Evolutionary conservation across 805 yeast genomes (phyloP).

Genomic region (Pichia nakasei): DNA sequence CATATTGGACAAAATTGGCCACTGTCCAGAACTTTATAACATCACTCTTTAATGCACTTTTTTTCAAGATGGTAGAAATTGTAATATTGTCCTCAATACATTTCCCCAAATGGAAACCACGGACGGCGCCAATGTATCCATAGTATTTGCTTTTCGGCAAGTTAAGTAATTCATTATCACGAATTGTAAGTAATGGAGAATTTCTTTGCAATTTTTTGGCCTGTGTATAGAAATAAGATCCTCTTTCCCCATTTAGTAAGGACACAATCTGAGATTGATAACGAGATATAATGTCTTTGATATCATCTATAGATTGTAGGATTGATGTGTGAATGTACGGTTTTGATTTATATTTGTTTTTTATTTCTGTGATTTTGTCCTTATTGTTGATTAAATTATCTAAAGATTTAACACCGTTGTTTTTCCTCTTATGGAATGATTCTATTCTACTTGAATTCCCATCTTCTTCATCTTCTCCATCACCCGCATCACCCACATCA

Average conservation of each 20-base stretch:
- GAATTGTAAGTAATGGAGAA: slow-evolving; percentile 36
- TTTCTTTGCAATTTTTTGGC: slow-evolving; percentile 35
- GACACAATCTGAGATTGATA: slow-evolving; percentile 10
- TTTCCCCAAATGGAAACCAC: slow-evolving; percentile 45
- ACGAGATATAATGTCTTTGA: slow-evolving; percentile 6
- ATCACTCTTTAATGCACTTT: slow-evolving; percentile 26
- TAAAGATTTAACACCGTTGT: neutral
- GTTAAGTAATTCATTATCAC: slow-evolving; percentile 37
- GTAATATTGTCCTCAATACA: slow-evolving; percentile 26
- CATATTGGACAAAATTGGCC: slow-evolving; percentile 45
- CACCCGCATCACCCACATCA: too few species aligned
- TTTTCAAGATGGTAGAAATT: slow-evolving; percentile 25
- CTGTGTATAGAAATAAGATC: slow-evolving; percentile 40
- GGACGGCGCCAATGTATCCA: slow-evolving; percentile 53
- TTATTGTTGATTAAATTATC: slow-evolving; percentile 1
- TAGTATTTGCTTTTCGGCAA: slow-evolving; percentile 41
- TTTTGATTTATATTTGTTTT: slow-evolving; percentile 12
- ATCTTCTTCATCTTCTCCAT: too few species aligned
- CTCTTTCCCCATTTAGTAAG: slow-evolving; percentile 30
- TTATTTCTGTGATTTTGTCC: slow-evolving; percentile 9
- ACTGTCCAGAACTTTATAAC: slow-evolving; percentile 55
- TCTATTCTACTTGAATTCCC: neutral
- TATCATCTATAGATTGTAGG: slow-evolving; percentile 7
- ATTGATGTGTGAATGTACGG: slow-evolving; percentile 12
- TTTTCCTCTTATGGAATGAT: neutral